Base-by-base conservation (phyloP, 2,329 filamentous ascomycete species). In the Byssochlamys sp. region DNA sequence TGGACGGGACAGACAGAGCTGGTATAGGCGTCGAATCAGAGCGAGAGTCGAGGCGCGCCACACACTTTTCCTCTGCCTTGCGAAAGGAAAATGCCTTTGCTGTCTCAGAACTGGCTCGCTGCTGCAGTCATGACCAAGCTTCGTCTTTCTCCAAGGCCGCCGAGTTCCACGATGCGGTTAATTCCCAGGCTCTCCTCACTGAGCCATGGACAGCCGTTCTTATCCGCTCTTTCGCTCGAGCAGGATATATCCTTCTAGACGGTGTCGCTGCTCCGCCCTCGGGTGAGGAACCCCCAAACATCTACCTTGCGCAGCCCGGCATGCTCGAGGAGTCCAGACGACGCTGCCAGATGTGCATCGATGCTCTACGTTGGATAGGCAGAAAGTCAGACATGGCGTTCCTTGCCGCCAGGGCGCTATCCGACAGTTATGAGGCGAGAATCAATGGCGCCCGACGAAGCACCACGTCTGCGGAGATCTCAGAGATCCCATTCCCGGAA, bases 191-290 rank as follows among this genome's bases (percentile, higher is more conserved):
- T 1, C 72, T 85, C n/a, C 65, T 85, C 57, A 83, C 81, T 0
- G 82, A 84, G 61, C 82, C 82, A 2, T 84, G 82, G 82, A 83
- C 81, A 1, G 77, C 78, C 45, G 77, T 84, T 2, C 67, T 84
- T 28, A 78, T 83, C 50, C 73, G 80, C 27, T 77, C 77, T 0
- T 84, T 84, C 58, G 74, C 78, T 26, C 80, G 77, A 63, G 78
- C 80, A 0, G 76, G 69, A 9, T 68, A 69, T 19, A 64, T 76
- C 3, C 63, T 75, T 14, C 67, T 83, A 4, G 70, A 75, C 6
- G 52, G 29, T 49, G 45, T 58, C 19, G 7, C 14, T 7, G 19
- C 70, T 72, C 10, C 58, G 63, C 2, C 59, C 61, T 35, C 50
- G 49, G 57, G 53, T 11, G 53, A 52, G 27, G 29, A 54, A 19